These are phyloP conservation scores for Ambrosia hybrid DNA, from an alignment of 140 eudicot species.

Conservation along the genomic window DNA sequence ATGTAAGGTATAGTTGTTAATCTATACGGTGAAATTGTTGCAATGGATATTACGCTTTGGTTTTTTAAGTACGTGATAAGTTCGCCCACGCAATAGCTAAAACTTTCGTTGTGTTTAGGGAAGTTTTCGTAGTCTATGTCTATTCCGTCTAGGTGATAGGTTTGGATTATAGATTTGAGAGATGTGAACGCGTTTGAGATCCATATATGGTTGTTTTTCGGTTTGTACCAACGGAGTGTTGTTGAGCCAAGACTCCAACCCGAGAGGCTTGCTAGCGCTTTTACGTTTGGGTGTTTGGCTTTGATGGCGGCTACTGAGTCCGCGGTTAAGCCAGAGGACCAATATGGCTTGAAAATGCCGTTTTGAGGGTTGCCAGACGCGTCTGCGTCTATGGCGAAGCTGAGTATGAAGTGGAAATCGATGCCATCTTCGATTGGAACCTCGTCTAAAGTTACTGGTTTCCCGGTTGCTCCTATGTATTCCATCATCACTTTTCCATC, in stretches of 20 bases:
- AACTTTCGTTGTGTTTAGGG: slow-evolving; percentile 48
- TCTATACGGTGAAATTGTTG: slow-evolving; percentile 62
- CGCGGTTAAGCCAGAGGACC: slow-evolving; percentile 57
- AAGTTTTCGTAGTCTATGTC: slow-evolving; percentile 70
- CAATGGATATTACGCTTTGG: slow-evolving; percentile 57
- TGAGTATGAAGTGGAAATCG: slow-evolving; percentile 70
- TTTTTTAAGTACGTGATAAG: slow-evolving; percentile 55
- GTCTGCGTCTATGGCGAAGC: slow-evolving; percentile 70
- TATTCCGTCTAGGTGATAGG: slow-evolving; percentile 65
- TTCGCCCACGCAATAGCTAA: slow-evolving; percentile 66
- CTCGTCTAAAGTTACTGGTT: slow-evolving; percentile 39
- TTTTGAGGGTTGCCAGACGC: slow-evolving; percentile 49
- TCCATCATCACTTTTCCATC: slow-evolving; percentile 82
- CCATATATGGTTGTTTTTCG: slow-evolving; percentile 43
- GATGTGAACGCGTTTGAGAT: slow-evolving; percentile 59
- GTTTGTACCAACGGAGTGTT: slow-evolving; percentile 62
- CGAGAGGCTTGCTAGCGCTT: slow-evolving; percentile 81
- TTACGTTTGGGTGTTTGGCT: slow-evolving; percentile 54
- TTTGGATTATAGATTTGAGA: slow-evolving; percentile 38
- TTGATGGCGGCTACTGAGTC: slow-evolving; percentile 48
- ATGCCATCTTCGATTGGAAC: slow-evolving; percentile 54
- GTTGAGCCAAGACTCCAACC: slow-evolving; percentile 65
- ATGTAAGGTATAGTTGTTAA: slow-evolving; percentile 49
- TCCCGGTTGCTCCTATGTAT: slow-evolving; percentile 80
- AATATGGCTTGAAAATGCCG: slow-evolving; percentile 64